Conservation (phyloP, 176 grass and related monocot genomes). For the Carex pumila region DNA sequence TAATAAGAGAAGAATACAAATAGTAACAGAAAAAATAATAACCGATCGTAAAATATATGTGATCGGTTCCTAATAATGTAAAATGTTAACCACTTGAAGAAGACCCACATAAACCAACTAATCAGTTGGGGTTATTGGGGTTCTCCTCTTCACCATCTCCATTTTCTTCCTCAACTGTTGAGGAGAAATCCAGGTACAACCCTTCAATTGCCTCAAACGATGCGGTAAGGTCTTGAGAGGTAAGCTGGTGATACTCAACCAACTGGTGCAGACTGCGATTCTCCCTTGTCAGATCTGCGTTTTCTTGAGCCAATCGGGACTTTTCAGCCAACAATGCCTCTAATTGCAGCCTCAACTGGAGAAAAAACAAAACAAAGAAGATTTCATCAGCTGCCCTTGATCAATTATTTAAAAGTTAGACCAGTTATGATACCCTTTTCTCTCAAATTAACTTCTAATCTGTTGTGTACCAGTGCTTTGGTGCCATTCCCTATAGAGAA, state of each 20-base stretch:
- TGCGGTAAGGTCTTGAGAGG: conserved; percentile 52
- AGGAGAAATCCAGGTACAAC: conserved; percentile 58
- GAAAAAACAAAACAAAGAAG: neutral
- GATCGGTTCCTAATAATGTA: conserved; percentile 5
- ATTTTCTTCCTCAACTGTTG: conserved; percentile 35
- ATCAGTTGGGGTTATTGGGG: conserved; percentile 15
- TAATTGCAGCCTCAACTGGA: conserved; percentile 73
- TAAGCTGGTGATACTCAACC: conserved; percentile 92
- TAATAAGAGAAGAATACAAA: conserved; percentile 16
- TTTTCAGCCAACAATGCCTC: conserved; percentile 83
- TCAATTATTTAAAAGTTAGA: neutral
- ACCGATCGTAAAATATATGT: neutral
- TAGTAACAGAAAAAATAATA: conserved; percentile 8
- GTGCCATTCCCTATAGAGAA: neutral
- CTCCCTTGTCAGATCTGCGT: conserved; percentile 61
- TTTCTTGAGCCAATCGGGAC: conserved; percentile 77
- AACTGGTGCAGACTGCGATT: conserved; percentile 83
- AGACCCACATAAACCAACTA: neutral
- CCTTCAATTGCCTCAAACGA: conserved; percentile 77
- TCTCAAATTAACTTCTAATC: neutral
- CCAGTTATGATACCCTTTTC: neutral
- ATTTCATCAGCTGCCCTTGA: neutral
- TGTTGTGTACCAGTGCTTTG: neutral
- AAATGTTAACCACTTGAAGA: conserved; percentile 20
- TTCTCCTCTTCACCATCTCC: neutral